Conservation (phyloP, 371 early-diverging fungal genomes). For the Lichtheimia ornata region DNA sequence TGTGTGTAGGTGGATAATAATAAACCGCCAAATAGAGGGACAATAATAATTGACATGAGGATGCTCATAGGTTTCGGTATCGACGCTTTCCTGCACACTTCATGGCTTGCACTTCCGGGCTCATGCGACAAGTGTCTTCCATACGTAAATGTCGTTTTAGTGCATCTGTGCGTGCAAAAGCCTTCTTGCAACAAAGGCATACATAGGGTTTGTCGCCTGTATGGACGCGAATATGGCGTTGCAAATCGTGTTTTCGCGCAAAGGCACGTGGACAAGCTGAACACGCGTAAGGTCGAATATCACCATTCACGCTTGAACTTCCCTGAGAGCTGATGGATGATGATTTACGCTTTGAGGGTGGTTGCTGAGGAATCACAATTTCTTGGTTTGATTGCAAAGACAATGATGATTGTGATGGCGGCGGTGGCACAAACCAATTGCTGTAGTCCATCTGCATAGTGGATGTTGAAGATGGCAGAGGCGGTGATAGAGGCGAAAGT, state of each 20-base stretch:
- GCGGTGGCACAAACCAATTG: too few species aligned
- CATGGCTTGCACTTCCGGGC: constrained; percentile 49
- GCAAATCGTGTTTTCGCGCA: constrained; percentile 50
- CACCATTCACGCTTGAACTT: not conserved
- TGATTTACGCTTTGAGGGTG: too few species aligned
- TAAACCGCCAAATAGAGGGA: not conserved
- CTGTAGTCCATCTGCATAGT: too few species aligned
- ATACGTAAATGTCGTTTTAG: constrained; percentile 62
- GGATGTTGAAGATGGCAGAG: too few species aligned
- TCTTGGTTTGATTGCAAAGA: too few species aligned
- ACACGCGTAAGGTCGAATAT: constrained; percentile 26
- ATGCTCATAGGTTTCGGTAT: constrained; percentile 28
- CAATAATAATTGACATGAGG: not conserved
- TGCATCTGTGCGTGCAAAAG: constrained; percentile 70
- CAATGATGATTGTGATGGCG: too few species aligned
- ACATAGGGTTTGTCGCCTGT: constrained; percentile 66
- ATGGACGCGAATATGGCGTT: constrained; percentile 55
- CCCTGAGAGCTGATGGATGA: too few species aligned
- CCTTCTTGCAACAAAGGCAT: constrained; percentile 59
- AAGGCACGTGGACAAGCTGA: constrained; percentile 33
- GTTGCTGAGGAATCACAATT: too few species aligned
- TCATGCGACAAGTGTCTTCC: constrained; percentile 50
- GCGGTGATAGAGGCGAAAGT: too few species aligned
- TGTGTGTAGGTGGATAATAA: too few species aligned
- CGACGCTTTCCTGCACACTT: constrained; percentile 34